Percentiles rank a stretch among this genome's conserved stretches.
Evolutionary conservation across 2,329 filamentous ascomycete genomes (phyloP).

Genomic region (Cercospora zeae-maydis): DNA sequence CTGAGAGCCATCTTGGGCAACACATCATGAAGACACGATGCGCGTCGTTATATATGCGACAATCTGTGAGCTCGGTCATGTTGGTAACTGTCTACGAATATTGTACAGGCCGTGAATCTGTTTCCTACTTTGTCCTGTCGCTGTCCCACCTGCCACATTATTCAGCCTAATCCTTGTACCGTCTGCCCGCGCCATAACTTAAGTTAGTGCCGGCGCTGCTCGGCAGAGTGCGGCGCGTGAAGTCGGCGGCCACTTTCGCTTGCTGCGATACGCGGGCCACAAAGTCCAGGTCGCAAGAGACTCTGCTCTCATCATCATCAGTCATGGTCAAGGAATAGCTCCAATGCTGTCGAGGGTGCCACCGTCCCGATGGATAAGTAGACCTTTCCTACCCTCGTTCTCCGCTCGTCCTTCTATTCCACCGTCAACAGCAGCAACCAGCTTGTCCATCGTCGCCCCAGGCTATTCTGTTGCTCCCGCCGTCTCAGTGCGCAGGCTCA

Average conservation of each 20-base stretch:
- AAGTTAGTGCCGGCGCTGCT: not conserved
- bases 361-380: conserved; percentile 10
- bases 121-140: not conserved
- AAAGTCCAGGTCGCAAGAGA: not conserved
- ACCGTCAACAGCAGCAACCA: not conserved
- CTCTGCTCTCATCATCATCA: not conserved
- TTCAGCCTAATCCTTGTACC: not conserved
- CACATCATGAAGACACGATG: not conserved
- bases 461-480: not conserved
- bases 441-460: not conserved
- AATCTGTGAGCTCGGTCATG: not conserved
- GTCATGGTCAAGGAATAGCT: conserved; percentile 1
- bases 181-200: not conserved
- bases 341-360: conserved; percentile 9
- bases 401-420: not conserved
- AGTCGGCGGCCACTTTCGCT: not conserved
- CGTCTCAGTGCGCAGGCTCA: not conserved
- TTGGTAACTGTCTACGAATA: not conserved
- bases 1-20: conserved; percentile 28
- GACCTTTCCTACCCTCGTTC: not conserved
- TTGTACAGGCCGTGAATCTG: not conserved
- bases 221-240: conserved; percentile 14
- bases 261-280: not conserved
- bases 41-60: not conserved
- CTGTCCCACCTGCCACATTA: not conserved